Percentiles rank a stretch among this genome's conserved stretches.
Evolutionary conservation across 352 stramenopile genomes (phyloP).

Genomic region (Elongisporangium undulatum): DNA sequence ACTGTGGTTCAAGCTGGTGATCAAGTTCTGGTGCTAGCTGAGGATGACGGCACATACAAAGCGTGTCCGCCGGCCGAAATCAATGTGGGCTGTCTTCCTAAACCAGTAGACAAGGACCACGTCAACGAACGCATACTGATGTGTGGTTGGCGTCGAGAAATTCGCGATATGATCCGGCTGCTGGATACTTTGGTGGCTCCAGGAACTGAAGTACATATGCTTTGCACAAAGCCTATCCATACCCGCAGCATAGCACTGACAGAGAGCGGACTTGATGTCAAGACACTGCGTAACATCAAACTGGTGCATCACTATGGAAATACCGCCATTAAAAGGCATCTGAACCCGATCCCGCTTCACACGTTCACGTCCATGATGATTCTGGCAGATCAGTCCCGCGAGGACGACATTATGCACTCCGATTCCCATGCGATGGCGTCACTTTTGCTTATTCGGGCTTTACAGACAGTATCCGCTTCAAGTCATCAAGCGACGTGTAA

Average conservation of each 20-base stretch:
- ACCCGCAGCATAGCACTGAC: constrained; percentile 56
- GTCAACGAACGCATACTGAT: constrained; percentile 75
- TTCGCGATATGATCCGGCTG: constrained; percentile 87
- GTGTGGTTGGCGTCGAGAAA: constrained; percentile 86
- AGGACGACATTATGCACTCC: constrained; percentile 80
- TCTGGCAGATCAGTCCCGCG: constrained; percentile 59
- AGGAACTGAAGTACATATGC: constrained; percentile 72
- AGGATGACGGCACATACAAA: constrained; percentile 89
- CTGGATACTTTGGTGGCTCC: constrained; percentile 66
- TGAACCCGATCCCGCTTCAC: constrained; percentile 51
- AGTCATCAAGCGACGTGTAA: constrained; percentile 23
- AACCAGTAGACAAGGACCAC: constrained; percentile 11
- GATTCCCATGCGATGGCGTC: constrained; percentile 84
- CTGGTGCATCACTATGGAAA: constrained; percentile 79
- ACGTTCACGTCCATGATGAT: constrained; percentile 85
- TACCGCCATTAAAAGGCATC: constrained; percentile 69
- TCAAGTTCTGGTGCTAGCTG: constrained; percentile 75
- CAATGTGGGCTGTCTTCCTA: constrained; percentile 31
- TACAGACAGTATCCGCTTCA: constrained; percentile 27
- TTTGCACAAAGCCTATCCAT: constrained; percentile 66
- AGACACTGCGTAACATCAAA: constrained; percentile 40
- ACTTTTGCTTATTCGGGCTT: constrained; percentile 78
- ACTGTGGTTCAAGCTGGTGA: constrained; percentile 45
- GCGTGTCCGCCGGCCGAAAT: constrained; percentile 33
- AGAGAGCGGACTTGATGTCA: constrained; percentile 52